Evolutionary conservation across 2,329 filamentous ascomycete species (phyloP).

Genomic region (Zarea fungicola): DNA sequence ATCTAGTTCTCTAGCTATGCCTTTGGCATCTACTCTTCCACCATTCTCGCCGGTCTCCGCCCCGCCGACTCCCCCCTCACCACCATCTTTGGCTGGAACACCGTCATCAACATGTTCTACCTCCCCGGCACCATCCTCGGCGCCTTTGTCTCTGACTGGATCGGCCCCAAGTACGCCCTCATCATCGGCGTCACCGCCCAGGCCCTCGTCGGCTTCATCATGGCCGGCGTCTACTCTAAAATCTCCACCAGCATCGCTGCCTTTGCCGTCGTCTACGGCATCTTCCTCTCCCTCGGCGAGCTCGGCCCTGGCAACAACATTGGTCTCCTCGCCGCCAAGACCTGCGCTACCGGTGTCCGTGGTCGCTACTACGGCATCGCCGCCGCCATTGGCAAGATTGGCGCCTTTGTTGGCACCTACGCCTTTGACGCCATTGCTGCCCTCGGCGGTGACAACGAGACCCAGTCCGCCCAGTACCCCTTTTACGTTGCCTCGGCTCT

Average conservation of each 20-base stretch:
- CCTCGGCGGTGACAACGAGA: constrained; percentile 48
- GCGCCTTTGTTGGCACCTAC: constrained; percentile 81
- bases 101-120: constrained; percentile 83
- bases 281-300: constrained; percentile 35
- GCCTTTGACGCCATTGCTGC: constrained; percentile 70
- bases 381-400: constrained; percentile 68
- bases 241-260: constrained; percentile 51
- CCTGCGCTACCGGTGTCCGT: constrained; percentile 80
- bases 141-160: constrained; percentile 68
- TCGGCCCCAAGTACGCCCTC: constrained; percentile 73
- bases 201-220: constrained; percentile 77
- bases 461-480: constrained; percentile 70
- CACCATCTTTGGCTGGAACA: constrained; percentile 82
- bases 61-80: constrained; percentile 58
- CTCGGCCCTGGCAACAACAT: constrained; percentile 90
- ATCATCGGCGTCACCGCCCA: constrained; percentile 66
- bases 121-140: constrained; percentile 76
- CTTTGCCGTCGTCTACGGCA: constrained; percentile 33
- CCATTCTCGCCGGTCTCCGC: constrained; percentile 64
- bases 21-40: constrained; percentile 78
- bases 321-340: constrained; percentile 80
- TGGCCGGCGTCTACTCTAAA: constrained; percentile 71
- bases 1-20: constrained; percentile 69
- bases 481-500: constrained; percentile 80
- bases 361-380: constrained; percentile 69